Evolutionary conservation across 164 flowering plant genomes (phyloP).

Genomic region (Buxus sempervirens): DNA sequence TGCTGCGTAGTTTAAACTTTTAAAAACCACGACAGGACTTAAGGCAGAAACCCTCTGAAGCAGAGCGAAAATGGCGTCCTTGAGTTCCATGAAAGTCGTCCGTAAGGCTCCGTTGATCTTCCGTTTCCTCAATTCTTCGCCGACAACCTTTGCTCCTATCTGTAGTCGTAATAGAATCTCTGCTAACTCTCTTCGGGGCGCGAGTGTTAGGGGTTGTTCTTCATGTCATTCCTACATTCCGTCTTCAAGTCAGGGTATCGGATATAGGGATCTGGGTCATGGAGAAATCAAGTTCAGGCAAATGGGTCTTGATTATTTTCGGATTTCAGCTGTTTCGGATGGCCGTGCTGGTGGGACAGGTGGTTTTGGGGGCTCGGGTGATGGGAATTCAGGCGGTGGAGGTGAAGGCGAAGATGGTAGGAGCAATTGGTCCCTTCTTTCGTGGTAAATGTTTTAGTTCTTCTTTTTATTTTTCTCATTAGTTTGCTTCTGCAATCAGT

Average conservation of each 20-base stretch:
- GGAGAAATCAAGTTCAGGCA: slow-evolving; percentile 12
- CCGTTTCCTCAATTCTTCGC: slow-evolving; percentile 16
- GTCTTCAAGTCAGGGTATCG: slow-evolving; percentile 10
- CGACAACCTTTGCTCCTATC: slow-evolving; percentile 20
- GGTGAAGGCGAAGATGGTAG: slow-evolving; percentile 30
- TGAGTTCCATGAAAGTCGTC: slow-evolving; percentile 17
- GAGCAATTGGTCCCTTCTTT: slow-evolving; percentile 43
- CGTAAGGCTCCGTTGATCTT: slow-evolving; percentile 20
- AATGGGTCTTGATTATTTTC: slow-evolving; percentile 22
- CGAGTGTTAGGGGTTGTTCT: slow-evolving; percentile 12
- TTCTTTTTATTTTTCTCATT: background rate
- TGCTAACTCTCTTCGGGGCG: slow-evolving; percentile 10
- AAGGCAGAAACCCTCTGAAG: slow-evolving; percentile 8
- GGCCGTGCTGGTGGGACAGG: slow-evolving; percentile 43
- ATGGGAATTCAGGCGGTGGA: slow-evolving; percentile 35
- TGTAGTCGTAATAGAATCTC: slow-evolving; percentile 6
- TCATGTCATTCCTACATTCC: slow-evolving; percentile 4
- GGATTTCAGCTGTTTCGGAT: slow-evolving; percentile 40
- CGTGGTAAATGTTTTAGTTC: slow-evolving; percentile 37
- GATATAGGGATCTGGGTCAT: slow-evolving; percentile 19
- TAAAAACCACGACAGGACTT: background rate
- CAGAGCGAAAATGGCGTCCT: slow-evolving; percentile 25
- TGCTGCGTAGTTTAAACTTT: background rate
- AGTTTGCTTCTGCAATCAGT: background rate
- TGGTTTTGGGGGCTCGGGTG: slow-evolving; percentile 47